Evolutionary conservation across 106 monocot genomes (phyloP), one percentile per base, ranked within the genome.

Genomic region (Iris macrosiphon): DNA sequence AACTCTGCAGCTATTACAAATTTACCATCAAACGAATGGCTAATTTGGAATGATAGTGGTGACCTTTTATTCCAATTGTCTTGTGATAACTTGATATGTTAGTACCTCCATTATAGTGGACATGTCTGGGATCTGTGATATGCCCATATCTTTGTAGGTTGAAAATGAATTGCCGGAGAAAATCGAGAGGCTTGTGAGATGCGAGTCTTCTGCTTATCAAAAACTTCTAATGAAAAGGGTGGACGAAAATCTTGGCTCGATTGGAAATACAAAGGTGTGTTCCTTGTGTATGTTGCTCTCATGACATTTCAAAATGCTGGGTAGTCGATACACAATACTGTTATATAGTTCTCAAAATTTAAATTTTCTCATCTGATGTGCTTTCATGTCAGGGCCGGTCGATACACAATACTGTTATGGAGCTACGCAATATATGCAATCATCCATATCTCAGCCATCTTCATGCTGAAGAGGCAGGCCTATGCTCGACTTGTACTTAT

Each of bases 221-320:
- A 98, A 98, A 57, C 98, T 98, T 51, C 59, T 98, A 33, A 98
- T 91, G 86, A 87, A 86, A 70, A 86, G 98, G 58, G 98, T 98
- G 41, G 87, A 87, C 20, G 98, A 87, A 12, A 98, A 98, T 65
- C 98, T 98, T 60, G 98, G 98, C 31, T 75, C 77, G 19, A 59
- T 98, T 60, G 98, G 98, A 58, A 83, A 46, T 64, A 57, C 78
- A 45, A 98, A 84, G 81, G 98, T 98, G 33, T 32, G 0, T 30
- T 53, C 10, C 15, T 40, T 35, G n/a, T 49, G 37, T 29, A 22
- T 30, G n/a, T n/a, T n/a, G n/a, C n/a, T n/a, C n/a, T n/a, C n/a
- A n/a, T n/a, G n/a, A n/a, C n/a, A n/a, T n/a, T n/a, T n/a, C n/a
- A n/a, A n/a, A n/a, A n/a, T n/a, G n/a, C n/a, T n/a, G n/a, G n/a